These are phyloP conservation scores for Saccharomyces pastorianus DNA, from an alignment of 1,139 yeast genomes.

Conservation along the genomic window DNA sequence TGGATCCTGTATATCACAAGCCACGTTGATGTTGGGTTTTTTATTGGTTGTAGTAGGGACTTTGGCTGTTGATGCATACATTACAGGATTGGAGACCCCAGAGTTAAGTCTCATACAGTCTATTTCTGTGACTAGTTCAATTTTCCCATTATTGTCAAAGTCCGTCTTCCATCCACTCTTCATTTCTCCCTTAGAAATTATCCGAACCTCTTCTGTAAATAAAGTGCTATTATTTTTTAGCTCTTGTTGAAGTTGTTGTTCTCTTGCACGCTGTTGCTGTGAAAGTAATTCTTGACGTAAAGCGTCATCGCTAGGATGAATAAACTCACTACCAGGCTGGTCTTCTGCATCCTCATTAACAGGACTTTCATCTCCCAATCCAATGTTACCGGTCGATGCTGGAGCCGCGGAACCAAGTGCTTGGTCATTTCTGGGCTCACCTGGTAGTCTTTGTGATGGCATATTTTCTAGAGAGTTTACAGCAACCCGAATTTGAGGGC, in stretches of 20 bases:
- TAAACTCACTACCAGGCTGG: constrained; percentile 20
- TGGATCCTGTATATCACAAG: constrained; percentile 80
- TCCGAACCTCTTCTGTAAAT: constrained; percentile 63
- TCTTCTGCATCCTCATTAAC: constrained; percentile 15
- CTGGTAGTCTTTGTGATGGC: constrained; percentile 10
- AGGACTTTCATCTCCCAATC: neutral
- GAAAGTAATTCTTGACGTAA: constrained; percentile 30
- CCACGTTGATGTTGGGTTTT: constrained; percentile 42
- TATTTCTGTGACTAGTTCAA: constrained; percentile 68
- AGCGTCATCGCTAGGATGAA: constrained; percentile 38
- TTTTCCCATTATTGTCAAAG: constrained; percentile 62
- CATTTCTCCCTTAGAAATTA: constrained; percentile 69
- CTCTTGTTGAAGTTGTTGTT: constrained; percentile 28
- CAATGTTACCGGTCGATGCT: neutral
- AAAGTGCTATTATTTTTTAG: constrained; percentile 35
- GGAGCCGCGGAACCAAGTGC: neutral
- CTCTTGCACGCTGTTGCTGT: constrained; percentile 31
- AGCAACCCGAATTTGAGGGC: constrained; percentile 33
- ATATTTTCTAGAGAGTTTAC: constrained; percentile 23
- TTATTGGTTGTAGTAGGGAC: constrained; percentile 20
- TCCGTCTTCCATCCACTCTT: constrained; percentile 94
- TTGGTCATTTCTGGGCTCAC: constrained; percentile 2
- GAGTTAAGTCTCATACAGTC: constrained; percentile 50
- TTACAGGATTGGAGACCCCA: constrained; percentile 40
- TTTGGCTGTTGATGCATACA: constrained; percentile 25